Base-by-base conservation (phyloP, 192 early-diverging fungal species). In the Spizellomyces punctatus region DNA sequence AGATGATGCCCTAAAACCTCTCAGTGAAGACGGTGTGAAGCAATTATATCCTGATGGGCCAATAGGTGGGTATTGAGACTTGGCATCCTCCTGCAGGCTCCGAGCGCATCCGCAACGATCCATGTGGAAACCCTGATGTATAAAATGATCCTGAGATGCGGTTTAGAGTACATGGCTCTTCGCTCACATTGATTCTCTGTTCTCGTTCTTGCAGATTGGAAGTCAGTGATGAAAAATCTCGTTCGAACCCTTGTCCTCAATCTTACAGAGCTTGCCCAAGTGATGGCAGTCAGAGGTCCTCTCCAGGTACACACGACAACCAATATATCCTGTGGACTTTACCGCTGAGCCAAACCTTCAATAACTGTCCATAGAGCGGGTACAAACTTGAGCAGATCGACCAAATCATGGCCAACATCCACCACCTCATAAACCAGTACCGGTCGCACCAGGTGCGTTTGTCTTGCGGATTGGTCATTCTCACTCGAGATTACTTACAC, bases 341-440 rank as follows among this genome's bases (percentile, higher is more conserved):
- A 36, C 3, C 27, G 1, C 27, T 36, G 27, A 36, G 3, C 27
- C 27, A 36, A 36, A 36, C 27, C 27, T 36, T 36, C 27, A 36
- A 36, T 36, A 36, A 36, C 59, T 19, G 14, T 17, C n/a, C 16
- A 42, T 36, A 73, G 72, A 43, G 44, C 10, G 55, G 58, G 27
- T 47, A 19, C 54, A 83, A 85, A n/a, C 83, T 87, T 4, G 87
- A 91, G 45, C 83, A 89, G 50, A 82, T 94, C 59, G 83, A 89
- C 64, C 79, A 84, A 10, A 86, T 92, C 22, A 82, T 94, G 43
- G 84, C 91, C 66, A 92, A 94, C 66, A 89, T 90, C 78, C 91
- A 94, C 78, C 91, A 92, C 71, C 81, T 94, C 44, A 78, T 94
- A n/a, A 92, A 94, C 77, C 90, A 91, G 68, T 92, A 91, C 64